These are phyloP conservation scores for Boletus pseudo-olivaceus DNA, from an alignment of 768 basidiomycete genomes.

Conservation along the genomic window DNA sequence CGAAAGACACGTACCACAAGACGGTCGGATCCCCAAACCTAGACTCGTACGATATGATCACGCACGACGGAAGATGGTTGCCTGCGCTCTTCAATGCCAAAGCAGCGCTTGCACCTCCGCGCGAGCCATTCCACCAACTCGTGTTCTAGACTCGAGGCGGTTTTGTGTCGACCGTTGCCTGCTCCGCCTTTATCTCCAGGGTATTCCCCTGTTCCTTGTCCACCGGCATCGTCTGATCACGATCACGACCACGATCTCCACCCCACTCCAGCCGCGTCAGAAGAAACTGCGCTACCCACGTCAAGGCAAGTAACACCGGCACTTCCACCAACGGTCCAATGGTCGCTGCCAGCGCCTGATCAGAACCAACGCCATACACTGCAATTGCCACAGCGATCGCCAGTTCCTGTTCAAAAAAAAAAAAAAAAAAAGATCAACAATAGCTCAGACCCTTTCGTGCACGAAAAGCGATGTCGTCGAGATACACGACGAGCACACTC, in stretches of 20 bases:
- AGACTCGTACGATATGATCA: too few relatives aligned
- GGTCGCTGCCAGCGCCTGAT: slow-evolving; percentile 79
- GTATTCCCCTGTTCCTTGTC: background rate
- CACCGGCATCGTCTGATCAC: background rate
- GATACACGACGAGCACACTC: slow-evolving; percentile 17
- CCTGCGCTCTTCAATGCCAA: background rate
- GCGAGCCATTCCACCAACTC: background rate
- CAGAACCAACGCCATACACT: slow-evolving; percentile 71
- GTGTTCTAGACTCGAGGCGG: too few relatives aligned
- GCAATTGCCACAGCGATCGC: slow-evolving; percentile 82
- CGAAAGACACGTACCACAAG: background rate
- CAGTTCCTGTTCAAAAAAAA: slow-evolving; percentile 49
- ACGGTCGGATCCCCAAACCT: too few relatives aligned
- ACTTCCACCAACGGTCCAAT: slow-evolving; percentile 79
- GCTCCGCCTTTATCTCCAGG: background rate
- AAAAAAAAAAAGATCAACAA: background rate
- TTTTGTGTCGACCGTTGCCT: background rate
- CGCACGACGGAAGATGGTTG: background rate
- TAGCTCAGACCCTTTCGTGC: background rate
- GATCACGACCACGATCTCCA: background rate
- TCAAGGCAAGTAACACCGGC: slow-evolving; percentile 67
- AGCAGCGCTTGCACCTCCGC: background rate
- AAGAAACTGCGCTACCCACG: slow-evolving; percentile 57
- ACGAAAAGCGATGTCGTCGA: background rate
- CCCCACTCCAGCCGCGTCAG: slow-evolving; percentile 41